Evolutionary conservation across 2,329 filamentous ascomycete genomes (phyloP).

Genomic region (Hypoxylon sp.): DNA sequence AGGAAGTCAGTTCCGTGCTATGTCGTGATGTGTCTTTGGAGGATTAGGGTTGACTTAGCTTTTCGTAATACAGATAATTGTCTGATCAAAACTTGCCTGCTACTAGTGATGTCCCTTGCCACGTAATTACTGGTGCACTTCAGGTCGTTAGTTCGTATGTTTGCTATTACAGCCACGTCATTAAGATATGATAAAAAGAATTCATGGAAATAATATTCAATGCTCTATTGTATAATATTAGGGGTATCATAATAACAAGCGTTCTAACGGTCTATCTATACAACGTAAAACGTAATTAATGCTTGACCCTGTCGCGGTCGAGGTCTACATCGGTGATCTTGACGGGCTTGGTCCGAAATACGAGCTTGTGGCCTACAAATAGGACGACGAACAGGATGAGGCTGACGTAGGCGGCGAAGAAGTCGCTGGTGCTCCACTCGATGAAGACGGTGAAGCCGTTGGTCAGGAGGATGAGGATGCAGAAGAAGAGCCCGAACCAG

Average conservation of each 20-base stretch:
- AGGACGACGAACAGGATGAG: slow-evolving; percentile 72
- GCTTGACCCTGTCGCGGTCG: slow-evolving; percentile 43
- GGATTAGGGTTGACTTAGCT: background rate
- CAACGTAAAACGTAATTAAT: slow-evolving; percentile 6
- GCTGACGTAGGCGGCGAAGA: slow-evolving; percentile 74
- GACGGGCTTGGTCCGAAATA: slow-evolving; percentile 46
- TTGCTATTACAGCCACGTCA: too few species aligned
- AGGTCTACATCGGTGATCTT: slow-evolving; percentile 47
- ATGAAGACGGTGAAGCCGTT: slow-evolving; percentile 78
- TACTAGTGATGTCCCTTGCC: background rate
- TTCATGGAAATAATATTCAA: background rate
- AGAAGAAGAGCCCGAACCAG: slow-evolving; percentile 75
- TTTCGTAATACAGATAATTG: slow-evolving; percentile 1
- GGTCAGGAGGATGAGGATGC: slow-evolving; percentile 71
- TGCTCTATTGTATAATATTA: slow-evolving; percentile 21
- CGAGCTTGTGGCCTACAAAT: slow-evolving; percentile 70
- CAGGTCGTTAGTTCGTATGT: too few species aligned
- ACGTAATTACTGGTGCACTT: background rate
- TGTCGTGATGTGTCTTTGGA: background rate
- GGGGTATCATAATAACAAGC: slow-evolving; percentile 26
- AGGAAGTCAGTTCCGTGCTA: background rate
- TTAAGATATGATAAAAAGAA: background rate
- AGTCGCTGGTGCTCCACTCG: slow-evolving; percentile 68
- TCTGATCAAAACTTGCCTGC: background rate
- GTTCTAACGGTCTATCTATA: slow-evolving; percentile 22